Base-by-base conservation (phyloP, 306 rosid species). In the Aeschynomene evenia region DNA sequence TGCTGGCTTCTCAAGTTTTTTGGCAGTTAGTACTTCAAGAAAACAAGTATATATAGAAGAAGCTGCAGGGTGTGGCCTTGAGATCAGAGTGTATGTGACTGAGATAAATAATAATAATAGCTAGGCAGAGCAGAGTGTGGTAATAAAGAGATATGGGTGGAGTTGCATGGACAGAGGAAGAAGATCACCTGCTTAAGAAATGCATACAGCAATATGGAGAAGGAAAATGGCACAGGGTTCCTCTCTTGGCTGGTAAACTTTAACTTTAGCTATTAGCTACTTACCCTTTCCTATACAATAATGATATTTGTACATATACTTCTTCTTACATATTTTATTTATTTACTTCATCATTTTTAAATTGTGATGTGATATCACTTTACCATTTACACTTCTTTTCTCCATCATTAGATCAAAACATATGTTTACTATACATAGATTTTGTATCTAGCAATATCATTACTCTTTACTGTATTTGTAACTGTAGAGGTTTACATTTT, bases 191-290 rank as follows among this genome's bases (percentile, higher is more conserved):
- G 72, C 92, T 87, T 49, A 87, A 79, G 86, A 84, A 82, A 56
- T 87, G 92, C 77, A 76, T 84, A 56, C 83, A 84, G 49, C 85
- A 84, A 70, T 70, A 82, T 70, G 92, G 92, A 15, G 87, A 87
- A 82, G 92, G 89, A 39, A 87, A 87, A 49, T 87, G 92, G 92
- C 92, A 87, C 70, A 72, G 89, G 1, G 77, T 87, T 72, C 92
- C 92, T 75, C 82, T 77, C 21, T 74, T 87, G 69, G 89, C 92
- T 42, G 92, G 89, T 87, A 73, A 54, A 36, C n/a, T n/a, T 21
- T 18, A 5, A 55, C 13, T 33, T 57, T 23, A 34, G n/a, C n/a
- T n/a, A 11, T 13, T 50, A 4, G 6, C 23, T 43, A 29, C 13
- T 34, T 43, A 29, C 13, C 15, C 10, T 52, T 52, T 42, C n/a